These are phyloP conservation scores for Ceratocystis smalleyi DNA, from an alignment of 2,329 filamentous ascomycete species.

Conservation along the genomic window DNA sequence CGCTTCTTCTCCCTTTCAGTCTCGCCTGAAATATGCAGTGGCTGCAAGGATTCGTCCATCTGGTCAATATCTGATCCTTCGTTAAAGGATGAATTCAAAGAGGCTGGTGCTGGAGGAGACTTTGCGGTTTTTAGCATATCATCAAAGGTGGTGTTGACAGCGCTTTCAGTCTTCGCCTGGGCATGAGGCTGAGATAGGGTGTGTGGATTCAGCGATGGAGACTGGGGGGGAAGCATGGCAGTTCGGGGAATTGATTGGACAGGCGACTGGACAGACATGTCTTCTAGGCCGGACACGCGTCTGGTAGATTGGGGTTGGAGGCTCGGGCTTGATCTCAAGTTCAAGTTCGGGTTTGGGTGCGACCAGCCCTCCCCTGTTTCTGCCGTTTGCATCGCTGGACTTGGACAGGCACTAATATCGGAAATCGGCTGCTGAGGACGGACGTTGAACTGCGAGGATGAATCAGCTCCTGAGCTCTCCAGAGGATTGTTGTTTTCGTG, in stretches of 20 bases:
- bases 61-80: conserved; percentile 71
- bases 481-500: conserved; percentile 33
- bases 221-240: background rate
- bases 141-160: conserved; percentile 23
- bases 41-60: conserved; percentile 37
- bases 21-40: conserved; percentile 16
- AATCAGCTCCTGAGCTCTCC: conserved; percentile 23
- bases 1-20: conserved; percentile 50
- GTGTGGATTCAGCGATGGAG: background rate
- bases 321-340: background rate
- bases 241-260: background rate
- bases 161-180: background rate
- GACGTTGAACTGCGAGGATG: conserved; percentile 5
- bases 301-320: background rate
- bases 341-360: background rate
- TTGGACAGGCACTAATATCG: background rate
- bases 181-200: background rate
- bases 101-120: conserved; percentile 61
- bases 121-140: conserved; percentile 42
- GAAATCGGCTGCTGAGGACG: background rate
- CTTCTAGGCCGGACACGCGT: background rate
- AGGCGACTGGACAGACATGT: background rate
- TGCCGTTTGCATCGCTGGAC: background rate
- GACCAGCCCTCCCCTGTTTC: background rate
- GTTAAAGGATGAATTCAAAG: conserved; percentile 61